Base-by-base conservation (phyloP, 371 early-diverging fungal genomes). In the Saksenaea oblongispora region DNA sequence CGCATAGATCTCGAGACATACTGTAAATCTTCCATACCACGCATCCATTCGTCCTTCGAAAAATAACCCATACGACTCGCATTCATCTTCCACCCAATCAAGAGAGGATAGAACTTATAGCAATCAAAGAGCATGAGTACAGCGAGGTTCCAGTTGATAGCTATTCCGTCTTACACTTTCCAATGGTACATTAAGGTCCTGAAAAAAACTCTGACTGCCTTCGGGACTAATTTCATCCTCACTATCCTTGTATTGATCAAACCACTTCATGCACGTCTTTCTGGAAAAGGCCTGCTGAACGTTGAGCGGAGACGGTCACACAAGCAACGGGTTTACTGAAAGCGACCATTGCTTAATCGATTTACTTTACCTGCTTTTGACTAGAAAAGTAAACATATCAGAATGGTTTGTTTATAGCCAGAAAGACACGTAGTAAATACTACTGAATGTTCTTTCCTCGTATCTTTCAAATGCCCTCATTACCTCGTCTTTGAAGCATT, bases 81-180 rank as follows among this genome's bases (percentile, higher is more conserved):
- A 17, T 72, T 63, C 66, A 79, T 58, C 26, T 79, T 76, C 67
- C 71, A 79, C 3, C 71, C 79, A 51, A 79, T 61, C 14, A 79
- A 34, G 7, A 79, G 41, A 37, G 79, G 72, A 37, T 61, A 34
- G 1, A 66, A 42, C 79, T 79, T 44, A 3, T 42, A 3, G 22
- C 15, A 53, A 2, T 51, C 10, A 34, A 41, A 26, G 22, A 26
- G 42, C 39, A 15, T 28, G 24, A 11, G 0, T 26, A 31, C 14
- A 14, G 5, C 24, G 56, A 35, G 5, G 35, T 15, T 41, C 18
- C 5, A 7, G 17, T 27, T 18, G 1, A 8, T 31, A 18, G 17
- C 4, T 54, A 13, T 55, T 35, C 9, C 17, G 27, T 31, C 69
- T 34, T 66, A 75, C 76, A 53, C 76, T 74, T 41, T 79, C 79